These are phyloP conservation scores for Sisymbrium altissimum DNA, from an alignment of 345 rosid genomes.

Conservation along the genomic window DNA sequence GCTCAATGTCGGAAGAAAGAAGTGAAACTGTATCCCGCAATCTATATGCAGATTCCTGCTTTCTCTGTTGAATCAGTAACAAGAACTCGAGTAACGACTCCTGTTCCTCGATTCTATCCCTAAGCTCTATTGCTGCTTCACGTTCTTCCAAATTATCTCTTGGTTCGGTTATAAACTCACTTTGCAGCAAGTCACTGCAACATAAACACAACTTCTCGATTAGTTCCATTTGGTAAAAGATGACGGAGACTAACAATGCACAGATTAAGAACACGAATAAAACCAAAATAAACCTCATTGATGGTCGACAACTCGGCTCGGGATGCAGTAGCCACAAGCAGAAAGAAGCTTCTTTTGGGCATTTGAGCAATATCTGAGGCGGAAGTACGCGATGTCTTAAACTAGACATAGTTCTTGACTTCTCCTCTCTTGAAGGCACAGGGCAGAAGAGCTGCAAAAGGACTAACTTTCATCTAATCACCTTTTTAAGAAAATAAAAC, in stretches of 20 bases:
- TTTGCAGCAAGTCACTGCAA: slow-evolving; percentile 71
- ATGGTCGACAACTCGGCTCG: slow-evolving; percentile 80
- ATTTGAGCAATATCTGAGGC: slow-evolving; percentile 74
- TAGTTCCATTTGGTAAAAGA: background rate
- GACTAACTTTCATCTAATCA: slow-evolving; percentile 35
- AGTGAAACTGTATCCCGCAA: slow-evolving; percentile 66
- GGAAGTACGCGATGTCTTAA: slow-evolving; percentile 97
- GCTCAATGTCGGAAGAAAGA: slow-evolving; percentile 76
- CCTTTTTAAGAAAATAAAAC: slow-evolving; percentile 10
- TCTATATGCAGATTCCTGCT: slow-evolving; percentile 70
- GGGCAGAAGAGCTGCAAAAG: slow-evolving; percentile 62
- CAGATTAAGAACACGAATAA: background rate
- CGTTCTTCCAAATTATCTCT: slow-evolving; percentile 74
- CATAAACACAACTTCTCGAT: background rate
- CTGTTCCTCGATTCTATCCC: slow-evolving; percentile 77
- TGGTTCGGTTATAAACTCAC: slow-evolving; percentile 80
- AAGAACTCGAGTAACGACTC: slow-evolving; percentile 91
- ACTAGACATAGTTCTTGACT: slow-evolving; percentile 82
- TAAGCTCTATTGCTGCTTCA: slow-evolving; percentile 76
- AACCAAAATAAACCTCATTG: slow-evolving; percentile 49
- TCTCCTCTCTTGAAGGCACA: slow-evolving; percentile 64
- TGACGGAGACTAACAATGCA: background rate
- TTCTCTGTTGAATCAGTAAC: slow-evolving; percentile 59
- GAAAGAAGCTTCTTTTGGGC: slow-evolving; percentile 92
- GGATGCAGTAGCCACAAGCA: slow-evolving; percentile 95